Evolutionary conservation across 176 grass and related monocot species (phyloP).

Genomic region (Triticum timopheevii): DNA sequence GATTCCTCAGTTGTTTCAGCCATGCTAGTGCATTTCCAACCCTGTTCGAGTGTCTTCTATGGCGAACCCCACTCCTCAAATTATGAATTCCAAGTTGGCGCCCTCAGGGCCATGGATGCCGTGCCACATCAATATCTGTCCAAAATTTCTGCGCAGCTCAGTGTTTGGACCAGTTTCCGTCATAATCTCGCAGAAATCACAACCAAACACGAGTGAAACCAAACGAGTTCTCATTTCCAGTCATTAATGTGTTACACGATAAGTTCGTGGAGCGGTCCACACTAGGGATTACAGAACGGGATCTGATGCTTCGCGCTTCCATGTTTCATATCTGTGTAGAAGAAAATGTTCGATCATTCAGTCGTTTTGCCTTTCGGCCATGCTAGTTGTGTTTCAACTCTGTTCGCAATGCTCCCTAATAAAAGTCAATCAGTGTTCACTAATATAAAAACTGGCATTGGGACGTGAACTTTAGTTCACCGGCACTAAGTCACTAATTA

Average conservation of each 20-base stretch:
- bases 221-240: background rate
- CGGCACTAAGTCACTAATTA: background rate
- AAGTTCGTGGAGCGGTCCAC: background rate
- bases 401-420: background rate
- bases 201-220: background rate
- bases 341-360: background rate
- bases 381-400: background rate
- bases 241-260: background rate
- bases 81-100: background rate
- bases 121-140: too few species aligned
- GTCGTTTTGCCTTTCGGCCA: background rate
- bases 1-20: background rate
- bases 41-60: background rate
- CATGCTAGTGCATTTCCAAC: background rate
- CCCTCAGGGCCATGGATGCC: too few species aligned
- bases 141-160: background rate
- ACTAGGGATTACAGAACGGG: background rate
- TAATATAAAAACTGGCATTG: conserved; percentile 10
- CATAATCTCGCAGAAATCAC: background rate
- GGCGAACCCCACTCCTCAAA: background rate
- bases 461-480: background rate
- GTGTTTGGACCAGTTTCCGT: background rate
- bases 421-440: conserved; percentile 20
- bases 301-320: background rate
- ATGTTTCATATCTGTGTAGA: background rate